Evolutionary conservation across 768 basidiomycete genomes (phyloP).

Genomic region (Lactifluus rugatus): DNA sequence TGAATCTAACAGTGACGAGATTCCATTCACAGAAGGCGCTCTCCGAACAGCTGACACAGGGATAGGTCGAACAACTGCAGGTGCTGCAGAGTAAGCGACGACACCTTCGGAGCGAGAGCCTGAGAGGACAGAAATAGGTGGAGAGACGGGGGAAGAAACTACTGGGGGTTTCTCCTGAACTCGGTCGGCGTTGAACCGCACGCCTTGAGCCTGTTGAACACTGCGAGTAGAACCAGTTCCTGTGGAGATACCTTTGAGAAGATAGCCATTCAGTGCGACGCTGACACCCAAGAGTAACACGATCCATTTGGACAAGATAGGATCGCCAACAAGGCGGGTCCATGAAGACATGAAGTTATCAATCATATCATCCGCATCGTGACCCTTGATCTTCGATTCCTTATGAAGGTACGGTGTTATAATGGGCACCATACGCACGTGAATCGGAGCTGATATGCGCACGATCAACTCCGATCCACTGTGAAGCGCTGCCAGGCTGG

Average conservation of each 20-base stretch:
- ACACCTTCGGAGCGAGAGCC: background rate
- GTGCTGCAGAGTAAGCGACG: constrained; percentile 8
- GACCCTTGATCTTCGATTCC: constrained; percentile 1
- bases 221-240: constrained; percentile 29
- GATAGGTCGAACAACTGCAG: constrained; percentile 19
- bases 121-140: background rate
- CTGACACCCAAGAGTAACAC: constrained; percentile 78
- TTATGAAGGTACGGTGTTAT: constrained; percentile 19
- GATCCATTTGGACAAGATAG: constrained; percentile 91
- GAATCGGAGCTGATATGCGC: constrained; percentile 52
- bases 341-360: constrained; percentile 86
- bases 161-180: constrained; percentile 11
- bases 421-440: constrained; percentile 39
- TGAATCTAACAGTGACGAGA: constrained; percentile 44
- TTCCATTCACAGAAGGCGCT: constrained; percentile 20
- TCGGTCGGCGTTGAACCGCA: constrained; percentile 17
- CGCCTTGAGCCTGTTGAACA: constrained; percentile 19
- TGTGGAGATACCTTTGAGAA: constrained; percentile 77
- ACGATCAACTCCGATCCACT: constrained; percentile 37
- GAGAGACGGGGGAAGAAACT: background rate
- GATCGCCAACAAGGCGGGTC: constrained; percentile 89
- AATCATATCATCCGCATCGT: constrained; percentile 40
- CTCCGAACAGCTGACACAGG: constrained; percentile 19
- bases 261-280: constrained; percentile 85
- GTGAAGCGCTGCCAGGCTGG: constrained; percentile 28